Evolutionary conservation across 2,329 filamentous ascomycete species (phyloP), one percentile per base, ranked within the genome.

Genomic region (Pseudogymnoascus sp.): DNA sequence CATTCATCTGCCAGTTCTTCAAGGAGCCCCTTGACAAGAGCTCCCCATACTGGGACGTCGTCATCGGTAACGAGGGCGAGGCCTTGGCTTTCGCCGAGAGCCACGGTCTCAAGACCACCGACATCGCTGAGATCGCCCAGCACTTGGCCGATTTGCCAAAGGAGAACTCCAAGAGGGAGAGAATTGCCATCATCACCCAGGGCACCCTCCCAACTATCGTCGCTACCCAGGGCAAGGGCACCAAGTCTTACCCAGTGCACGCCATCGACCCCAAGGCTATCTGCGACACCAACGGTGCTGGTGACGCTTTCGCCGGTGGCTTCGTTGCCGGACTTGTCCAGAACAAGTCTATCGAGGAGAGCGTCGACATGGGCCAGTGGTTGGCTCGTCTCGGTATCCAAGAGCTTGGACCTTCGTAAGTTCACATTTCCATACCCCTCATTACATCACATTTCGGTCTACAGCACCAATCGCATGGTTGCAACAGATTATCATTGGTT

Each of bases 1-100:
- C 94, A 64, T 99, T 99, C 82, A 96, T 99, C 72, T 81, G 89
- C 39, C 89, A 96, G 74, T 96, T 97, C 84, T 99, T 97, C 88
- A 97, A 97, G 83, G 92, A 97, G 59, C 89, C 86, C 67, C 85
- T 99, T 58, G 91, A 96, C 77, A 87, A 86, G 71, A 88, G 90
- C 61, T 82, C 91, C 61, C 89, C 90, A 31, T 97, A 96, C 85
- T 95, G 92, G 82, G 92, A 97, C 80, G 95, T 93, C 78, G 82
- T 97, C 65, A 90, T 99, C 75, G 93, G 92, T 73, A 99, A 99
- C 80, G 94, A 99, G 86, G 90, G 90, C 68, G 94, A 99, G 80
- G 93, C 92, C 58, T 84, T 87, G 69, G 82, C 92, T 63, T 99
- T 93, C 78, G 90, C 92, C 67, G 87, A 92, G 75, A 87, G 87